These are phyloP conservation scores for Epichloe glyceriae DNA, from an alignment of 2,329 filamentous ascomycete species.

Conservation along the genomic window DNA sequence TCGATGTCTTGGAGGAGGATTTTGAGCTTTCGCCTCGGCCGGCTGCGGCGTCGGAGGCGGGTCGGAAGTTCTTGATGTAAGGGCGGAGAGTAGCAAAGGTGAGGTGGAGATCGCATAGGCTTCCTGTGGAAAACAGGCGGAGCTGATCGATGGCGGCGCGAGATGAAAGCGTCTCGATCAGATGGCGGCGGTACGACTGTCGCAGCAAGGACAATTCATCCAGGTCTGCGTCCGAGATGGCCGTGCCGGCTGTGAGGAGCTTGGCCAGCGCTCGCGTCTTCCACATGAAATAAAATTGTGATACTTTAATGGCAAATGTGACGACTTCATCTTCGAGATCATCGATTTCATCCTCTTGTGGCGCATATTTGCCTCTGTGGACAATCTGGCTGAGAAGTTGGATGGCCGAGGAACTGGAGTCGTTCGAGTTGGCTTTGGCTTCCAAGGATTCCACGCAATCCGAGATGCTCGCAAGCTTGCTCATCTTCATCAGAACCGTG, in stretches of 20 bases:
- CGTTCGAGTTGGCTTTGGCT: slow-evolving; percentile 33
- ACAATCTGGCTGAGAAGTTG: slow-evolving; percentile 61
- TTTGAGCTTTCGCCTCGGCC: slow-evolving; percentile 19
- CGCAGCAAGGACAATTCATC: slow-evolving; percentile 45
- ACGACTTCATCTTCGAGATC: slow-evolving; percentile 70
- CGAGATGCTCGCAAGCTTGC: slow-evolving; percentile 66
- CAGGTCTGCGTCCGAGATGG: slow-evolving; percentile 43
- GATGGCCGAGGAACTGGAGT: slow-evolving; percentile 41
- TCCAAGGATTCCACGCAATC: slow-evolving; percentile 70
- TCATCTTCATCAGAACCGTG: slow-evolving; percentile 64
- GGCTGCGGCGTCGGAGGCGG: slow-evolving; percentile 13
- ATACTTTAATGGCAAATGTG: slow-evolving; percentile 59
- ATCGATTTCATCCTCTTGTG: slow-evolving; percentile 57
- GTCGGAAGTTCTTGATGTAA: slow-evolving; percentile 28
- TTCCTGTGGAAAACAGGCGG: slow-evolving; percentile 60
- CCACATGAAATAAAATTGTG: slow-evolving; percentile 94
- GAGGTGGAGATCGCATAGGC: slow-evolving; percentile 69
- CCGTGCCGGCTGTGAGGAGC: slow-evolving; percentile 40
- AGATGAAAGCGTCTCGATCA: slow-evolving; percentile 56
- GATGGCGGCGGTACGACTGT: slow-evolving; percentile 44
- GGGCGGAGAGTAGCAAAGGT: slow-evolving; percentile 63
- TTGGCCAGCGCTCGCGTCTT: slow-evolving; percentile 52
- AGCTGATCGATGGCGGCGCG: slow-evolving; percentile 63
- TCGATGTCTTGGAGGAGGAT: slow-evolving; percentile 55
- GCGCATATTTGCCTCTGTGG: slow-evolving; percentile 57